Conservation (phyloP, 2,329 filamentous ascomycete genomes). For the Cercospora sesami region DNA sequence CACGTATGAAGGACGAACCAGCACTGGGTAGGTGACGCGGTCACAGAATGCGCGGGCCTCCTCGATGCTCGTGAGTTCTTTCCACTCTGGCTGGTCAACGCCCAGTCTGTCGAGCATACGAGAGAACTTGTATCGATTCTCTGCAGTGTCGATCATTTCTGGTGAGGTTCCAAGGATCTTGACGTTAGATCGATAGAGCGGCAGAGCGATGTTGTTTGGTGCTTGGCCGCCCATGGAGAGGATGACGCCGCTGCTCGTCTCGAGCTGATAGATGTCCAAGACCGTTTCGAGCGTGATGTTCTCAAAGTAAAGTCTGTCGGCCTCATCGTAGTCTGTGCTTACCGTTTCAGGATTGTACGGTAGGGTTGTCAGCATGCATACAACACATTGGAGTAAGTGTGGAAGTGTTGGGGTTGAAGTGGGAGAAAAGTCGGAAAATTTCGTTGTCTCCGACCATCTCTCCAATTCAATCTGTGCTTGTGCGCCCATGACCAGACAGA, state of each 20-base stretch:
- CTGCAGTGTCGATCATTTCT: slow-evolving; percentile 97
- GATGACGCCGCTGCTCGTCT: slow-evolving; percentile 75
- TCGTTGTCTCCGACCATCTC: not conserved
- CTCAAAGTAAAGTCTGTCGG: slow-evolving; percentile 93
- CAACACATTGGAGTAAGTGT: too few relatives aligned
- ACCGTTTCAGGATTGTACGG: slow-evolving; percentile 78
- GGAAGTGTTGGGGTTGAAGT: too few relatives aligned
- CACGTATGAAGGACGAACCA: slow-evolving; percentile 95
- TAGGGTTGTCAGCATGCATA: not conserved
- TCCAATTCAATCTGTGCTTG: too few relatives aligned
- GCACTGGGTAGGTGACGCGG: slow-evolving; percentile 85
- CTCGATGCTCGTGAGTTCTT: slow-evolving; percentile 91
- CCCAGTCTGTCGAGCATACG: slow-evolving; percentile 93
- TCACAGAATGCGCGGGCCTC: slow-evolving; percentile 86
- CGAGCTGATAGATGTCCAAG: slow-evolving; percentile 88
- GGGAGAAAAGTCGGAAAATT: not conserved
- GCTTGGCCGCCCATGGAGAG: slow-evolving; percentile 97
- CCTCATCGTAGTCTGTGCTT: slow-evolving; percentile 78
- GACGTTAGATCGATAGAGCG: slow-evolving; percentile 82
- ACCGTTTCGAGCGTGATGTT: slow-evolving; percentile 67
- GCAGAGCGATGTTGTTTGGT: slow-evolving; percentile 94
- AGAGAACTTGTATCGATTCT: slow-evolving; percentile 98
- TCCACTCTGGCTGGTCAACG: slow-evolving; percentile 97
- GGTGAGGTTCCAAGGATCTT: slow-evolving; percentile 94
- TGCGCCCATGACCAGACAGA: not conserved